Conservation (phyloP, 208 protist species). For the Leishmania aethiopica region DNA sequence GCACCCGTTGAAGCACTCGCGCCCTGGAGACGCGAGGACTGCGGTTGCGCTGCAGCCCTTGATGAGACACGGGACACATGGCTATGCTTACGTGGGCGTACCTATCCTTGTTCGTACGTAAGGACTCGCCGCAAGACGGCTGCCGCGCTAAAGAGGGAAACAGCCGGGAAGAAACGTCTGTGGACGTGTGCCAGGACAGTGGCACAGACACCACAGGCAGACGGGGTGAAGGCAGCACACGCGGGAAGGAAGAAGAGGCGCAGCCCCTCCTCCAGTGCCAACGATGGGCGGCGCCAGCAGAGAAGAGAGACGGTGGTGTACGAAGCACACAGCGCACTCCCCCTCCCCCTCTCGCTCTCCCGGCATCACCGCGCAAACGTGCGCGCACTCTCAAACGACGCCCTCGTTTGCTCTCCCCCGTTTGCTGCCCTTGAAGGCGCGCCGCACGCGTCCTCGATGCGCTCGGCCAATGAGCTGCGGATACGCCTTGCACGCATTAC, state of each 20-base stretch:
- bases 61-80: too few relatives aligned
- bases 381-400: not conserved
- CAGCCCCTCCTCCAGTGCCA: not conserved
- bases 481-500: not conserved
- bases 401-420: not conserved
- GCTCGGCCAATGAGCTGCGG: too few relatives aligned
- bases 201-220: not conserved
- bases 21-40: too few relatives aligned
- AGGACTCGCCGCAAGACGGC: not conserved
- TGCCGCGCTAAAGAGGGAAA: not conserved
- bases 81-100: too few relatives aligned
- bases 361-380: not conserved
- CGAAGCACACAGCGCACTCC: not conserved
- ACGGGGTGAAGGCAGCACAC: not conserved
- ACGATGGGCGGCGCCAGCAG: not conserved
- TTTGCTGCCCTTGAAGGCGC: not conserved
- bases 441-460: too few relatives aligned
- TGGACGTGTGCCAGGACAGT: not conserved
- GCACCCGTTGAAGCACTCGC: too few relatives aligned
- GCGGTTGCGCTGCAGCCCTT: too few relatives aligned
- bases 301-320: not conserved
- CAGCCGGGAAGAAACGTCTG: not conserved
- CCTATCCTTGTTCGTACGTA: not conserved
- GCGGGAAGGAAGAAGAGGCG: not conserved
- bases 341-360: not conserved